A percentile compares a stretch with the other conserved stretches of the same genome.
phyloP scores from a whole-genome alignment of 2,329 filamentous ascomycete species.

The Aspergillus phoenicis region DNA sequence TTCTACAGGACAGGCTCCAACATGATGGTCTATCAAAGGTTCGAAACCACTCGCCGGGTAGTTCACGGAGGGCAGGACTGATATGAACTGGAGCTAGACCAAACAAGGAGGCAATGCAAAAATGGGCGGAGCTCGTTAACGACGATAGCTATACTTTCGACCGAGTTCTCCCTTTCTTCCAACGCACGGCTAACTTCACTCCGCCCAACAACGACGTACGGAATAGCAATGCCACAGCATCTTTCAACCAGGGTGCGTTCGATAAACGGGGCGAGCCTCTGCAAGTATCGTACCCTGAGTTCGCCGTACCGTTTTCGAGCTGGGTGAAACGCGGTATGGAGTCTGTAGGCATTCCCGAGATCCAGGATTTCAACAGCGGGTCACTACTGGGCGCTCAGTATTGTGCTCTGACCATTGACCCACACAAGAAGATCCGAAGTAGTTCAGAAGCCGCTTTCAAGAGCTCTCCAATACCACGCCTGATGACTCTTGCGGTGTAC shows the following conservation, averaged over 20 bases:
- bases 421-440: constrained; percentile 51
- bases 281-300: constrained; percentile 48
- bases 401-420: constrained; percentile 51
- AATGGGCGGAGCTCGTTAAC: constrained; percentile 37
- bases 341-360: constrained; percentile 43
- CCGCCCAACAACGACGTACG: constrained; percentile 24
- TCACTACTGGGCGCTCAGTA: constrained; percentile 45
- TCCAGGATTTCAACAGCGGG: constrained; percentile 49
- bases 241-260: constrained; percentile 34
- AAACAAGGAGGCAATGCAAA: constrained; percentile 30
- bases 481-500: constrained; percentile 45
- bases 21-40: constrained; percentile 39
- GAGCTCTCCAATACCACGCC: neutral
- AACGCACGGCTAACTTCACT: constrained; percentile 32
- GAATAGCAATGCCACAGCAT: constrained; percentile 25
- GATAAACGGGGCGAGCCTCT: constrained; percentile 39
- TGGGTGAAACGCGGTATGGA: constrained; percentile 44
- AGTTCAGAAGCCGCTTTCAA: constrained; percentile 49
- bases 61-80: neutral
- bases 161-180: constrained; percentile 33
- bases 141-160: constrained; percentile 38
- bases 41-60: neutral
- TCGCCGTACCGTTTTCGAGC: constrained; percentile 40
- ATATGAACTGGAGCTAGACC: constrained; percentile 22
- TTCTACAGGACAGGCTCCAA: constrained; percentile 34